phyloP scores from a whole-genome alignment of 2,329 filamentous ascomycete genomes.

The Drechslerella stenobrocha region DNA sequence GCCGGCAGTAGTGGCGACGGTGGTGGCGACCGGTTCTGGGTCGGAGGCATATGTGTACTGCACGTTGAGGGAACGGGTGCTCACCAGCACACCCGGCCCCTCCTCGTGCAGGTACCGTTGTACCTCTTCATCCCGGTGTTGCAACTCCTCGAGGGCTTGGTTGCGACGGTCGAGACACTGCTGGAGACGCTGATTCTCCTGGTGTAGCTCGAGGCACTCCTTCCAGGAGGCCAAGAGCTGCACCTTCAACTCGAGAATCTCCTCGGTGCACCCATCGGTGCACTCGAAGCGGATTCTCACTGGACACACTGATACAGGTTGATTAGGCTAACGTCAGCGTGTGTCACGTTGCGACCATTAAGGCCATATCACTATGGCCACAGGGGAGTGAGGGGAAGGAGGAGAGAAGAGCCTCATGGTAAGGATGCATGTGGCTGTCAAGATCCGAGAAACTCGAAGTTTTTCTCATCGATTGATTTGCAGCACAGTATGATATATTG shows the following conservation, averaged over 20 bases:
- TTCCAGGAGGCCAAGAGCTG: constrained; percentile 23
- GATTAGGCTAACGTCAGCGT: neutral
- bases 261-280: neutral
- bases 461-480: too few species aligned
- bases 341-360: too few species aligned
- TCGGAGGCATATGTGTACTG: constrained; percentile 5
- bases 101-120: constrained; percentile 19
- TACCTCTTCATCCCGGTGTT: neutral
- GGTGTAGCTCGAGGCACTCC: constrained; percentile 7
- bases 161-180: constrained; percentile 12
- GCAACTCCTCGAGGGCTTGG: neutral
- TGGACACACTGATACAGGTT: neutral
- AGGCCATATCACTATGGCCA: too few species aligned
- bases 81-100: neutral
- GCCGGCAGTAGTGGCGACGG: neutral
- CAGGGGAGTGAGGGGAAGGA: too few species aligned
- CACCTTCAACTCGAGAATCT: constrained; percentile 20
- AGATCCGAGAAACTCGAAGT: too few species aligned
- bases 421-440: too few species aligned
- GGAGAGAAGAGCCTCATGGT: too few species aligned
- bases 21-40: neutral
- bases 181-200: constrained; percentile 22
- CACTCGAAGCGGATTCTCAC: neutral
- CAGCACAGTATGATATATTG: too few species aligned
- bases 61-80: constrained; percentile 4